Evolutionary conservation across 257 asterid species (phyloP).

Genomic region (Primulina tabacum): DNA sequence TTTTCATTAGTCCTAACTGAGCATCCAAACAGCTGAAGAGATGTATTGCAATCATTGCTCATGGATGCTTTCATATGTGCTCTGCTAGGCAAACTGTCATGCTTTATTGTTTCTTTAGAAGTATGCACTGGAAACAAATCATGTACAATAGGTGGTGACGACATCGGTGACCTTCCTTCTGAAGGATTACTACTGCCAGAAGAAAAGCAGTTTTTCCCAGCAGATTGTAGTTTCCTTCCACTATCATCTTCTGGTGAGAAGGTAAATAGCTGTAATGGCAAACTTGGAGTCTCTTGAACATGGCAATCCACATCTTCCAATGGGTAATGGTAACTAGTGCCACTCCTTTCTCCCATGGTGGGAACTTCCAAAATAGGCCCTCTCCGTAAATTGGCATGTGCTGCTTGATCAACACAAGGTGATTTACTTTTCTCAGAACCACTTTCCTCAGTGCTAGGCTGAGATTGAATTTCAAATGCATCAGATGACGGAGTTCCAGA

Average conservation of each 20-base stretch:
- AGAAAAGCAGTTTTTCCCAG: constrained; percentile 47
- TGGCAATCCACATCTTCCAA: constrained; percentile 49
- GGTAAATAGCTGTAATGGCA: constrained; percentile 56
- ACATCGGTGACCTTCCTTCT: constrained; percentile 57
- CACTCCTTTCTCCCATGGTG: constrained; percentile 47
- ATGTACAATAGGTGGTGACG: constrained; percentile 66
- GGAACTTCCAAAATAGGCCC: constrained; percentile 36
- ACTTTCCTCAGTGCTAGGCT: constrained; percentile 53
- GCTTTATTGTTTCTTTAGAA: constrained; percentile 44
- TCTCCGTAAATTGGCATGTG: constrained; percentile 36
- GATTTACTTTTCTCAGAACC: constrained; percentile 74
- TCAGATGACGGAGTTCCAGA: constrained; percentile 34
- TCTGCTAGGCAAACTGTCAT: constrained; percentile 34
- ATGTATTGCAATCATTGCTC: constrained; percentile 43
- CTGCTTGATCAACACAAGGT: constrained; percentile 37
- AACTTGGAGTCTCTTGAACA: constrained; percentile 39
- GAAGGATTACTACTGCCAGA: constrained; percentile 73
- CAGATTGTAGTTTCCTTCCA: constrained; percentile 39
- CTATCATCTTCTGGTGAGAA: constrained; percentile 59
- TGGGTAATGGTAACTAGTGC: constrained; percentile 54
- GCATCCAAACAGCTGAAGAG: constrained; percentile 72
- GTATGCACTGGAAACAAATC: constrained; percentile 62
- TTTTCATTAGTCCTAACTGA: constrained; percentile 40
- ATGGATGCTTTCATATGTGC: constrained; percentile 35
- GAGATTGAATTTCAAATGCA: constrained; percentile 43